Base-by-base conservation (phyloP, 2,329 filamentous ascomycete species). In the Colletotrichum cuscutae region DNA sequence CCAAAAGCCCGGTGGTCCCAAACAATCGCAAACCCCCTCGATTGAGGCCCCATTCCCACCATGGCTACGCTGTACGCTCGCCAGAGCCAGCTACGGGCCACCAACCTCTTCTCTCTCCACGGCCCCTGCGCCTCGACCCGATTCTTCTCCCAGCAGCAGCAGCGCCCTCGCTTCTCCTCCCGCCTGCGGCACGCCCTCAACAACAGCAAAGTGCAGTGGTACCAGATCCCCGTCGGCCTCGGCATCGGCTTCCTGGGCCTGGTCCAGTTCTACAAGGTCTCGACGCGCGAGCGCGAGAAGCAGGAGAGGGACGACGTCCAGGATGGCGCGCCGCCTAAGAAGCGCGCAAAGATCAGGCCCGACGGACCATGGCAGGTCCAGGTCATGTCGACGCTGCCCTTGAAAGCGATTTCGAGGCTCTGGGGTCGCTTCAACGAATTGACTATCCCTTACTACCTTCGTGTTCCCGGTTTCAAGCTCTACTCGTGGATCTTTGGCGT, bases 341-440 rank as follows among this genome's bases (percentile, higher is more conserved):
- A 79, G 83, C 89, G 85, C 76, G 85, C 85, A 60, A 89, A 91
- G 72, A 91, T 97, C 78, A 89, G 93, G 49, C 95, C 94, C 2
- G 94, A 94, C 69, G 95, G 95, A 30, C 95, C 95, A 81, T 98
- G 95, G 94, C 94, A 96, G 80, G 94, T 98, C 64, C 94, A 95
- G 80, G 90, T 98, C 81, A 97, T 98, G 93, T 97, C 95, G 8
- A 97, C 95, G 2, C 86, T 98, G 73, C 95, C 95, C 42, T 87
- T 98, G 74, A 98, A 98, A 84, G 95, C 94, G 46, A 89, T 98
- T 57, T 98, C 95, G 42, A 90, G 95, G 59, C 80, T 97, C 75
- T 98, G 95, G 95, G 95, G 95, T 49, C 90, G 88, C 64, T 97
- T 98, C 86, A 98, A 98, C 82, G 95, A 97, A 81, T 85, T 98